These are phyloP conservation scores for Acanthochlamys bracteata DNA, from an alignment of 106 monocot genomes.

Conservation along the genomic window DNA sequence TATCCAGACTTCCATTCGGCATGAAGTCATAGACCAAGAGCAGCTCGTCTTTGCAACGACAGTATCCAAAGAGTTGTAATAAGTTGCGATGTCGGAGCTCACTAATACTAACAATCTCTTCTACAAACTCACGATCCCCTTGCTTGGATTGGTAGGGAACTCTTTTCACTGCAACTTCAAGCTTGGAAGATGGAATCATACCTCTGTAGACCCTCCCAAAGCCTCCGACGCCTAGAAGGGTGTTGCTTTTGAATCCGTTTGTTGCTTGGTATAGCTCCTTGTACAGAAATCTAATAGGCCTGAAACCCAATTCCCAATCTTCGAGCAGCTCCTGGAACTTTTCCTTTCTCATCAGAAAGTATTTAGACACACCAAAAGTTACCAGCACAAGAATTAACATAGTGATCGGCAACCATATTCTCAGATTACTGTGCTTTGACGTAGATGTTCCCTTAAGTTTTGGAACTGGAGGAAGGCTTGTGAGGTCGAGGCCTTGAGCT, in stretches of 20 bases:
- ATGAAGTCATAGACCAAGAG: conserved; percentile 7
- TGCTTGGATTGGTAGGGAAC: conserved; percentile 1
- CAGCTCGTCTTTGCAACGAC: not conserved
- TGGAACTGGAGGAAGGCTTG: conserved; percentile 2
- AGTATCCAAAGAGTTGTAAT: conserved; percentile 2
- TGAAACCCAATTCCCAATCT: conserved; percentile 5
- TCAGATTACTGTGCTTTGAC: not conserved
- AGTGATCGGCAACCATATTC: not conserved
- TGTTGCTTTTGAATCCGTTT: conserved; percentile 1
- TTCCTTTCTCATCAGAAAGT: not conserved
- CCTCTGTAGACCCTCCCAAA: conserved; percentile 11
- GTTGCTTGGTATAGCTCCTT: conserved; percentile 4
- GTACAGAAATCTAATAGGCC: not conserved
- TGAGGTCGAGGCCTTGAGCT: not conserved
- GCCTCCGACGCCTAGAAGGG: conserved; percentile 3
- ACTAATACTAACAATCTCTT: conserved; percentile 4
- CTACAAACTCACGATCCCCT: not conserved
- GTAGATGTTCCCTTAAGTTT: not conserved
- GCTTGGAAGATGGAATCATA: not conserved
- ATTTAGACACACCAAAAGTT: not conserved
- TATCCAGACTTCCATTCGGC: conserved; percentile 11
- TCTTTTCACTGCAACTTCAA: conserved; percentile 8
- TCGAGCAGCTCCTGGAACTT: conserved; percentile 15
- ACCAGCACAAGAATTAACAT: not conserved
- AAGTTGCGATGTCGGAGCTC: conserved; percentile 4